These are phyloP conservation scores for Spiraea crenata DNA, from an alignment of 331 rosid genomes.

Conservation along the genomic window DNA sequence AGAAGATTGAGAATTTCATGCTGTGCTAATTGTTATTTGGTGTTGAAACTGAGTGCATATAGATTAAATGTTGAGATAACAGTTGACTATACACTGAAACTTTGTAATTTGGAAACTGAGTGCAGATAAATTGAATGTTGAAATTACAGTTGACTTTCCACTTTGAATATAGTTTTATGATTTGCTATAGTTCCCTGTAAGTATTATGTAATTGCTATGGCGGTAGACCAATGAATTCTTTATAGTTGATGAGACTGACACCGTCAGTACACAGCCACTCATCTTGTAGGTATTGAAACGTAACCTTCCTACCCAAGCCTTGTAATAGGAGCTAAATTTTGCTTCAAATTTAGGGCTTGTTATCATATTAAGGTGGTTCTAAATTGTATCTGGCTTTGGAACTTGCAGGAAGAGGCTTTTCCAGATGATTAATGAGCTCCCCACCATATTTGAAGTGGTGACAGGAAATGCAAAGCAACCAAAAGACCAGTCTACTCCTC, in stretches of 20 bases:
- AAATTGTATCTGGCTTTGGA: constrained; percentile 33
- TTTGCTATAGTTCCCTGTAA: background rate
- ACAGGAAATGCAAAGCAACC: constrained; percentile 75
- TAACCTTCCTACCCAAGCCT: constrained; percentile 5
- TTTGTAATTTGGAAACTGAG: background rate
- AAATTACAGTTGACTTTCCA: background rate
- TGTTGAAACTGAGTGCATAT: too few relatives aligned
- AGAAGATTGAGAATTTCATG: background rate
- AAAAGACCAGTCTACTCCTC: constrained; percentile 65
- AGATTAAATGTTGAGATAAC: too few relatives aligned
- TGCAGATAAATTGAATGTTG: background rate
- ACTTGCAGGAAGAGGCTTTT: constrained; percentile 87
- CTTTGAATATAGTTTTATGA: too few relatives aligned
- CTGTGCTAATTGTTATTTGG: too few relatives aligned
- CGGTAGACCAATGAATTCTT: background rate
- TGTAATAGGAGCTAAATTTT: background rate
- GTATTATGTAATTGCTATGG: background rate
- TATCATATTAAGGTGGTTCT: constrained; percentile 24
- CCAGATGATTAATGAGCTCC: constrained; percentile 96
- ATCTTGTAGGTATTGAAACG: background rate
- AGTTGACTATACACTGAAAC: too few relatives aligned
- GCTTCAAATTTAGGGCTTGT: background rate
- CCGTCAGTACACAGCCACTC: background rate
- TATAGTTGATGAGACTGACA: background rate
- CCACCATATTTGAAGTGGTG: constrained; percentile 92